Conservation (phyloP, 2,329 filamentous ascomycete species). For the Ceratocystis alfenasii region DNA sequence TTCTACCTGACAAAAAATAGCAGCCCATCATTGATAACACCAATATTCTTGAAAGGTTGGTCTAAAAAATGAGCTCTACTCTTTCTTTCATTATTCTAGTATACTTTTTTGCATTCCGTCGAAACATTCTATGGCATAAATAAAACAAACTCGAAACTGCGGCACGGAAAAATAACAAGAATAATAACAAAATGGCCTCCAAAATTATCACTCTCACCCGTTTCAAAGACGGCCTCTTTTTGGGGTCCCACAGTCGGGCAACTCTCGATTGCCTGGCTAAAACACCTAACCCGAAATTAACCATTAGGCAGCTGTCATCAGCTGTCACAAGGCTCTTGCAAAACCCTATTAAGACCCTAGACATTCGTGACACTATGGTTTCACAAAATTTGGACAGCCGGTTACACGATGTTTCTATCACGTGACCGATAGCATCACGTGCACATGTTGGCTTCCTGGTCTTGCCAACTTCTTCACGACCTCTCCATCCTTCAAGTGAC, state of each 20-base stretch:
- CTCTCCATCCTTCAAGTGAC: neutral
- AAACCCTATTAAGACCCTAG: no score
- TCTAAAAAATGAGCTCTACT: neutral
- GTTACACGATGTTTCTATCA: no score
- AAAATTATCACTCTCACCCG: neutral
- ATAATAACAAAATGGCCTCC: neutral
- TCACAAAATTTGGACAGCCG: no score
- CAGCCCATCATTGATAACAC: no score
- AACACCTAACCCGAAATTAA: no score
- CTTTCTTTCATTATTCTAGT: neutral
- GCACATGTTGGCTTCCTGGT: neutral
- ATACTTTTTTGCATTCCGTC: neutral
- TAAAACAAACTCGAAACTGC: slow-evolving; percentile 5
- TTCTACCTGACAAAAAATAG: no score
- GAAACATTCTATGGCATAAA: neutral
- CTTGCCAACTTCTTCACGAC: neutral
- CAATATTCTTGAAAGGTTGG: neutral
- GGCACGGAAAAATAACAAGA: neutral
- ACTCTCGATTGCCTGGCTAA: no score
- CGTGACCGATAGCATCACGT: neutral
- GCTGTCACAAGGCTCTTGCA: no score
- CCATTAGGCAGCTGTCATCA: no score
- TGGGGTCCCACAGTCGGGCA: no score
- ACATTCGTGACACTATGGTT: no score
- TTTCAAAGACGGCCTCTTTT: neutral